Base-by-base conservation (phyloP, 306 rosid genomes). In the Quercus cerris region DNA sequence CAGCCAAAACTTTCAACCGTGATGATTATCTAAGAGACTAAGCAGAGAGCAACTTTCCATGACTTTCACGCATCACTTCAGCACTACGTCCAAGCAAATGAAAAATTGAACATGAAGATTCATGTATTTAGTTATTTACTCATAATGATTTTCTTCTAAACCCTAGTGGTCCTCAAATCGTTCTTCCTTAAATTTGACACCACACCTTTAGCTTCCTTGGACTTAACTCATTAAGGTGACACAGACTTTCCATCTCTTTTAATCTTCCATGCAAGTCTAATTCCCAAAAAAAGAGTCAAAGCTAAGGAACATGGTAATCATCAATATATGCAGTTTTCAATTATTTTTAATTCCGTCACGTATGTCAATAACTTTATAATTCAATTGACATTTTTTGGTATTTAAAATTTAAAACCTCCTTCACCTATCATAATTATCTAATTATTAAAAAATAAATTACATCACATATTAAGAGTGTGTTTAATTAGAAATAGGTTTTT, bases 191-290 rank as follows among this genome's bases (percentile, higher is more conserved):
- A 25, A 11, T 56, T 11, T 63, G 71, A 55, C 41, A 57, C 78
- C 61, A 28, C 61, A 17, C 23, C 35, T 35, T 62, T 64, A 51
- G 38, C 62, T 81, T 33, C 81, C 84, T 76, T 81, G 38, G 33
- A 30, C 59, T 63, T 14, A 49, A 77, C 78, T 81, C 74, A 28
- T 58, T 46, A 17, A 52, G 19, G 6, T 81, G 81, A 63, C 41
- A 63, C 67, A 49, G 85, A 81, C 85, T 19, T 27, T 54, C 69
- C 70, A 81, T 49, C 85, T 28, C 23, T 6, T 13, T 19, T 46
- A 28, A 15, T 33, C 30, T 6, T 17, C 61, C 6, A 49, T 38
- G 63, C 54, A 49, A 41, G 10, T 35, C n/a, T 6, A 13, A 25
- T 38, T 33, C 15, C 52, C 51, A 0, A 58, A 66, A 69, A 69